These are phyloP conservation scores for Cinchona pubescens DNA, from an alignment of 257 asterid genomes.

Conservation along the genomic window DNA sequence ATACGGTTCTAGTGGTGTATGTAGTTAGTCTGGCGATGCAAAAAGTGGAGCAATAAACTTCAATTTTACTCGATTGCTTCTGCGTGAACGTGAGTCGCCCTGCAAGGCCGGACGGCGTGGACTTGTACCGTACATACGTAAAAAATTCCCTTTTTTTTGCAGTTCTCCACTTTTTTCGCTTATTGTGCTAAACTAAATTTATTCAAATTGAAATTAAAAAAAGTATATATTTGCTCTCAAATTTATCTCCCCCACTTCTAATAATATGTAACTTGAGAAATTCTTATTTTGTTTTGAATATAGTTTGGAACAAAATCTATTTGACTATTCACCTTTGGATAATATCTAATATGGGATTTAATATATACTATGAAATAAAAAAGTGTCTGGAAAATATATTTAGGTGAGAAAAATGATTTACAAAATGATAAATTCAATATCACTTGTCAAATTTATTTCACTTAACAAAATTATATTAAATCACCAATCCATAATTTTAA, in stretches of 20 bases:
- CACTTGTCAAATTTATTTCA: too few species aligned
- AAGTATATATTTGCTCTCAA: background rate
- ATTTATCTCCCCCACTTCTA: background rate
- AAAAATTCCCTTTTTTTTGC: background rate
- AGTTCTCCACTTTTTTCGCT: background rate
- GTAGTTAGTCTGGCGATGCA: constrained; percentile 1
- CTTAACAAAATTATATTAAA: too few species aligned
- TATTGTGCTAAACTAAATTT: background rate
- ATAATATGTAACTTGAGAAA: too few species aligned
- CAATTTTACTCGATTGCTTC: background rate
- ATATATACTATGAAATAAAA: too few species aligned
- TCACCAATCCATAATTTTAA: too few species aligned
- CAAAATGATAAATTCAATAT: too few species aligned
- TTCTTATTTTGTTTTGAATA: too few species aligned
- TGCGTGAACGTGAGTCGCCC: background rate
- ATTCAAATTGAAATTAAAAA: background rate
- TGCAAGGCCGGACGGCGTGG: constrained; percentile 14
- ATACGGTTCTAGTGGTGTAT: background rate
- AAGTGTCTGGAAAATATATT: too few species aligned
- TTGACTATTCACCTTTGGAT: too few species aligned
- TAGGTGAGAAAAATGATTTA: too few species aligned
- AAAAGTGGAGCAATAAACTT: background rate
- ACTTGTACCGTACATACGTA: background rate
- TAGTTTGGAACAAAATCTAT: too few species aligned
- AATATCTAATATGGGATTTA: too few species aligned